phyloP scores from a whole-genome alignment of 2,329 filamentous ascomycete genomes.

The Cytospora schulzeri region DNA sequence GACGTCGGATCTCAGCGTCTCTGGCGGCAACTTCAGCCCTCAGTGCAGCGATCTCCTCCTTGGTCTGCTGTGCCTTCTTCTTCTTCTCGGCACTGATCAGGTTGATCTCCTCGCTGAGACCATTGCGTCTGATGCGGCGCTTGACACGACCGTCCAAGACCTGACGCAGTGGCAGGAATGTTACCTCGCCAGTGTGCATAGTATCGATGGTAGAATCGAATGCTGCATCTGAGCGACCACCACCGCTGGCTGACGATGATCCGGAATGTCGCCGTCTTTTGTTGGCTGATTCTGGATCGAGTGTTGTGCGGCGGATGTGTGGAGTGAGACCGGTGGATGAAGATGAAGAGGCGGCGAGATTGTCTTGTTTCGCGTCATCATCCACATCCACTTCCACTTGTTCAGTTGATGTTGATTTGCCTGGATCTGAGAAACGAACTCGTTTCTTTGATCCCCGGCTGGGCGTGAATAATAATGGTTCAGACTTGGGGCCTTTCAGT shows the following conservation, averaged over 20 bases:
- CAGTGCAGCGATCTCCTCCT: constrained; percentile 52
- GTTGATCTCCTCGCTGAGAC: constrained; percentile 62
- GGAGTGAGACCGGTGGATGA: constrained; percentile 60
- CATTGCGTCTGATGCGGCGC: constrained; percentile 57
- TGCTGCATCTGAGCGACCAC: constrained; percentile 11
- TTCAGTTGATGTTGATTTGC: constrained; percentile 40
- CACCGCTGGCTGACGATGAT: constrained; percentile 39
- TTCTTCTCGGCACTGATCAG: constrained; percentile 51
- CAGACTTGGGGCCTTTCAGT: constrained; percentile 18
- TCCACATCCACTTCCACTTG: constrained; percentile 30
- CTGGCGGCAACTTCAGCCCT: constrained; percentile 50
- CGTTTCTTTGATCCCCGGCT: constrained; percentile 45
- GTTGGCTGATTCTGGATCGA: constrained; percentile 35
- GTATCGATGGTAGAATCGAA: constrained; percentile 27
- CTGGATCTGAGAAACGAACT: constrained; percentile 64
- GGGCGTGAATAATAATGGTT: constrained; percentile 32
- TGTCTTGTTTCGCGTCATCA: constrained; percentile 29
- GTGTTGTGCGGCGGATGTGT: constrained; percentile 55
- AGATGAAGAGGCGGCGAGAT: constrained; percentile 17
- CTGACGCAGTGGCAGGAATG: constrained; percentile 55
- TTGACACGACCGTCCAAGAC: constrained; percentile 60
- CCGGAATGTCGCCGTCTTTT: constrained; percentile 51
- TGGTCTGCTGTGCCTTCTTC: constrained; percentile 41
- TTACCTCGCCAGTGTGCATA: constrained; percentile 41
- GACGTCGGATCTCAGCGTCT: constrained; percentile 55